Conservation (phyloP, 108 stramenopile genomes). For the Skeletonema potamos region DNA sequence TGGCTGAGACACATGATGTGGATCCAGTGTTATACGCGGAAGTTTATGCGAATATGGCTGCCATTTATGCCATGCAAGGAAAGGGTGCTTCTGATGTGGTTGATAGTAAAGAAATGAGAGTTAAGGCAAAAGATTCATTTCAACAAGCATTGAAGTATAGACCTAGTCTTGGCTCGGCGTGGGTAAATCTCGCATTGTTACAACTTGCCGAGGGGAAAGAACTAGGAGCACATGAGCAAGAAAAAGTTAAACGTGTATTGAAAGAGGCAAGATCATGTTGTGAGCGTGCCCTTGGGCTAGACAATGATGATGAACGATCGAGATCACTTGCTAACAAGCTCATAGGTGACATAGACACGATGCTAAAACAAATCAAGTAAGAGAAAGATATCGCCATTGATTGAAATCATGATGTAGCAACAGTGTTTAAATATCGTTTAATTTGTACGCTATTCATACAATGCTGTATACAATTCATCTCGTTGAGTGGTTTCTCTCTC, state of each 20-base stretch:
- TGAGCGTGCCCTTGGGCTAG: slow-evolving; percentile 37
- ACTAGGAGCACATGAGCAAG: slow-evolving; percentile 11
- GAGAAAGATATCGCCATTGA: no score
- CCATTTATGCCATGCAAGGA: slow-evolving; percentile 40
- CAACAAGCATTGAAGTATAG: slow-evolving; percentile 24
- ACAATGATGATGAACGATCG: slow-evolving; percentile 39
- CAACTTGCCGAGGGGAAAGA: slow-evolving; percentile 37
- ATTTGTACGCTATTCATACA: neutral
- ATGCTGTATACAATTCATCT: neutral
- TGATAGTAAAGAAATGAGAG: slow-evolving; percentile 7
- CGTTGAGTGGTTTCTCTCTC: neutral
- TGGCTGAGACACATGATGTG: slow-evolving; percentile 18
- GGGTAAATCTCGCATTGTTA: slow-evolving; percentile 42
- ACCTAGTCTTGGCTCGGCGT: slow-evolving; percentile 34
- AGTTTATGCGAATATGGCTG: slow-evolving; percentile 42
- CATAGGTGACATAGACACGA: slow-evolving; percentile 33
- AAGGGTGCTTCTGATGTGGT: neutral
- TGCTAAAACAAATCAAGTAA: slow-evolving; percentile 22
- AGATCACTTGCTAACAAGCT: slow-evolving; percentile 34
- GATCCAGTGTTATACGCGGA: slow-evolving; percentile 42
- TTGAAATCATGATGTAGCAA: neutral
- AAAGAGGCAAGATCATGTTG: slow-evolving; percentile 42
- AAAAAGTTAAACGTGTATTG: slow-evolving; percentile 15
- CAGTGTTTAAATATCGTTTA: neutral
- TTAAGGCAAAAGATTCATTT: slow-evolving; percentile 27